Base-by-base conservation (phyloP, 1,284 basidiomycete species). In the Wallemia hederae region DNA sequence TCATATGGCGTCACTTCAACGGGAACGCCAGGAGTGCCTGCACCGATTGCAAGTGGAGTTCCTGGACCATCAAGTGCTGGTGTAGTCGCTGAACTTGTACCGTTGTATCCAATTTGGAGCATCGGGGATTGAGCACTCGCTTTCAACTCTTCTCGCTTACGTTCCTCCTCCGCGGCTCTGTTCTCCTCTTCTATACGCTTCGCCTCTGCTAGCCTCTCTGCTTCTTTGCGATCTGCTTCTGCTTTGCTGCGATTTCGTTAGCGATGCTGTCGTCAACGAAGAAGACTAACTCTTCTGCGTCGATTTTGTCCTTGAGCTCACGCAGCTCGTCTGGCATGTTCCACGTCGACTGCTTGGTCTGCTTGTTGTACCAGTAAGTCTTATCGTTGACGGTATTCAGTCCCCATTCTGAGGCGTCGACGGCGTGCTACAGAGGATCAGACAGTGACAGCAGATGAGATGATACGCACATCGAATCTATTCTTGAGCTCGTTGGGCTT, bases 291-390 rank as follows among this genome's bases (percentile, higher is more conserved):
- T 75, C 60, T 71, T 87, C 83, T 65, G 82, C 82, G 69, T 87
- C 85, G 1, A 90, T 82, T 66, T 82, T 82, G 68, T 86, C 83
- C 59, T 89, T 75, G 19, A 90, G 71, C 25, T 84, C 75, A 24
- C 82, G 71, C 27, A 94, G 77, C 66, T 92, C 88, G 61, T 85
- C 80, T 24, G 90, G 90, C 78, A 91, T 83, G 63, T 90, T 85
- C 90, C 90, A 96, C 75, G 90, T 88, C n/a, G 85, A 88, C 68
- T 85, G 82, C 65, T 85, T 87, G 22, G 78, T 76, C 59, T 83
- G 59, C 11, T 28, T 59, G 60, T 67, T 62, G 25, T 66, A 63
- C 64, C 66, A 69, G 61, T 69, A 69, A 60, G 64, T 65, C 14
- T 65, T 61, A 22, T 65, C 66, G 59, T 63, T 63, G 29, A 60